These are phyloP conservation scores for Plasmodium sp. DNA, from an alignment of 169 alveolate species.

Conservation along the genomic window DNA sequence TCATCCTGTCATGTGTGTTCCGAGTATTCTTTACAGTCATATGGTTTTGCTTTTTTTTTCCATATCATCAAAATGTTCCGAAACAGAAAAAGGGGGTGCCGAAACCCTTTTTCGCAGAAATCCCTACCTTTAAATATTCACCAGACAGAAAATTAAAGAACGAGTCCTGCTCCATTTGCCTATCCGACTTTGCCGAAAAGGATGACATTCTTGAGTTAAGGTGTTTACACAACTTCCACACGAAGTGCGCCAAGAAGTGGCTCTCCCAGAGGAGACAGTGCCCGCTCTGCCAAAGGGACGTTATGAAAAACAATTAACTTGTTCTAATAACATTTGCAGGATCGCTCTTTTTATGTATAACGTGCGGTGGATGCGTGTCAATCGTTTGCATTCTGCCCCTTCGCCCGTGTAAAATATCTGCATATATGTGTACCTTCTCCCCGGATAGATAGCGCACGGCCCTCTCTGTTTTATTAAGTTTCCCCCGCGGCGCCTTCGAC, in stretches of 20 bases:
- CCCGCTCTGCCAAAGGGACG: constrained; percentile 81
- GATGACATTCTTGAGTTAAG: constrained; percentile 75
- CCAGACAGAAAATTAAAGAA: constrained; percentile 55
- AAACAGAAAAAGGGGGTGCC: constrained; percentile 71
- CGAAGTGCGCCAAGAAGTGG: constrained; percentile 83
- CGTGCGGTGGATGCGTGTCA: background rate
- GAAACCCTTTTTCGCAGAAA: constrained; percentile 21
- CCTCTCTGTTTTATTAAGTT: background rate
- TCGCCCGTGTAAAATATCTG: background rate
- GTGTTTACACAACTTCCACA: constrained; percentile 83
- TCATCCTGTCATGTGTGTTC: constrained; percentile 62
- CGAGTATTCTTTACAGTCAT: constrained; percentile 64
- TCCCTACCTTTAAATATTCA: constrained; percentile 69
- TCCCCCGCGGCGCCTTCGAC: background rate
- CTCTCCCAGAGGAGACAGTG: constrained; percentile 77
- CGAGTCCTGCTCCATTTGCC: constrained; percentile 81
- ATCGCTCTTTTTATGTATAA: background rate
- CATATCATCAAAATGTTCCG: constrained; percentile 71
- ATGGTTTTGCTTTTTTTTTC: constrained; percentile 72
- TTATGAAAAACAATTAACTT: constrained; percentile 28
- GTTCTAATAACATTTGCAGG: background rate
- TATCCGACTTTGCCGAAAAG: constrained; percentile 79
- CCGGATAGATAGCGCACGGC: background rate
- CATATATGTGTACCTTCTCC: background rate
- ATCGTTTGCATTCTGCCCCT: background rate